Evolutionary conservation across 148 eudicot species (phyloP).

Genomic region (Diospyros lotus): DNA sequence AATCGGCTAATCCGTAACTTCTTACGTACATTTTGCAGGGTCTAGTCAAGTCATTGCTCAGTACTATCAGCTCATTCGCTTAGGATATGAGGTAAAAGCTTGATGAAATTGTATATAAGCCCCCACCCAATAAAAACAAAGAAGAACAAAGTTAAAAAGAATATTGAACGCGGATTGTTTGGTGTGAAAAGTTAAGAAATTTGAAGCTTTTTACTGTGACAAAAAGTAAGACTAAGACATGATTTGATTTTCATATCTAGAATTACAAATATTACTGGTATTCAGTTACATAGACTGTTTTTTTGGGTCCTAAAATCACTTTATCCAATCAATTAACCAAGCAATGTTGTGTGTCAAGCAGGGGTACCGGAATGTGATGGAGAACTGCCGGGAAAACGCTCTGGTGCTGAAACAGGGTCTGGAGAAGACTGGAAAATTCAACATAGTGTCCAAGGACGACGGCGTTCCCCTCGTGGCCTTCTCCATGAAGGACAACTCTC

Average conservation of each 20-base stretch:
- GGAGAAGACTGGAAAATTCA: conserved; percentile 18
- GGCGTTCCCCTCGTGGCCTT: conserved; percentile 17
- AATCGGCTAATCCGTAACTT: neutral
- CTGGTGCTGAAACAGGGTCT: conserved; percentile 14
- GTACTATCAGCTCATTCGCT: conserved; percentile 39
- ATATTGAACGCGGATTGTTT: too few relatives aligned
- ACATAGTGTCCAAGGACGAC: conserved; percentile 23
- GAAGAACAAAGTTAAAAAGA: too few relatives aligned
- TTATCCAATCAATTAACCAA: too few relatives aligned
- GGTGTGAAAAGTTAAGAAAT: too few relatives aligned
- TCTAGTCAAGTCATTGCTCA: conserved; percentile 45
- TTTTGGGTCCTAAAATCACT: too few relatives aligned
- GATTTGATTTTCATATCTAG: too few relatives aligned
- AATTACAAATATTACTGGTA: too few relatives aligned
- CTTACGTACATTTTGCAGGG: conserved; percentile 15
- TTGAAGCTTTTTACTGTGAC: too few relatives aligned
- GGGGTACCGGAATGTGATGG: conserved; percentile 16
- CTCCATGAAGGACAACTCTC: conserved; percentile 10
- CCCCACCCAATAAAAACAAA: too few relatives aligned
- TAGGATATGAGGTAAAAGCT: conserved; percentile 35
- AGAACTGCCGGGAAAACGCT: conserved; percentile 9
- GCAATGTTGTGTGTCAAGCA: neutral
- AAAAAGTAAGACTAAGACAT: too few relatives aligned
- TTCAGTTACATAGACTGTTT: too few relatives aligned
- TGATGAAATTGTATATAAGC: neutral